These are phyloP conservation scores for Cryptosporidium viatorum DNA, from an alignment of 169 alveolate species.

Conservation along the genomic window DNA sequence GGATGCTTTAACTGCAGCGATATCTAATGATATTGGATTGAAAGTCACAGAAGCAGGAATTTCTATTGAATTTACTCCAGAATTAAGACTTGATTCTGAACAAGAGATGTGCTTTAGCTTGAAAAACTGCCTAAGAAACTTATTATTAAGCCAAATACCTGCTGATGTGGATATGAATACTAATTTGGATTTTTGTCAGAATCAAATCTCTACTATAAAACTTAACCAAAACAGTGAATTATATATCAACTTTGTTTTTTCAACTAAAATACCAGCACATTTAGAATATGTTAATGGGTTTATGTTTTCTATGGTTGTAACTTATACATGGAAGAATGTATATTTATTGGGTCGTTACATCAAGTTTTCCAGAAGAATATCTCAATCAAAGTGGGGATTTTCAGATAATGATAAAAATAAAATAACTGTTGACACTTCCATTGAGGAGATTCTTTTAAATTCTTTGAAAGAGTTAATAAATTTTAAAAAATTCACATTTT, in stretches of 20 bases:
- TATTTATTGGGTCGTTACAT: constrained; percentile 82
- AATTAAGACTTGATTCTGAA: not conserved
- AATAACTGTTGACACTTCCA: constrained; percentile 75
- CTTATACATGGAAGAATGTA: constrained; percentile 41
- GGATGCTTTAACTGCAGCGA: constrained; percentile 7
- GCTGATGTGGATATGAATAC: not conserved
- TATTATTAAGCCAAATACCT: constrained; percentile 24
- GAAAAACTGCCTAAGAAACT: constrained; percentile 27
- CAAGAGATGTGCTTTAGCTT: constrained; percentile 3
- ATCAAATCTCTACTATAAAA: not conserved
- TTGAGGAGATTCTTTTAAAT: constrained; percentile 77
- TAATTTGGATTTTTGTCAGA: not conserved
- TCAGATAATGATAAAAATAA: constrained; percentile 76
- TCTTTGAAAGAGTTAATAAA: constrained; percentile 61
- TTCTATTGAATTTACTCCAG: constrained; percentile 61
- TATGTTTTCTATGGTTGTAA: not conserved
- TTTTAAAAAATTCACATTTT: constrained; percentile 61
- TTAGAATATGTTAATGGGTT: not conserved
- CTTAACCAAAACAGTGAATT: constrained; percentile 50
- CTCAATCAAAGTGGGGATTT: constrained; percentile 85
- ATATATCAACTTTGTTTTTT: constrained; percentile 27
- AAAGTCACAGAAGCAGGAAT: constrained; percentile 34
- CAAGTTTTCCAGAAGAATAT: constrained; percentile 85
- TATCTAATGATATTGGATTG: not conserved
- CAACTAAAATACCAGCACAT: not conserved